Base-by-base conservation (phyloP, 768 basidiomycete genomes). In the Pleurotus tuoliensis region DNA sequence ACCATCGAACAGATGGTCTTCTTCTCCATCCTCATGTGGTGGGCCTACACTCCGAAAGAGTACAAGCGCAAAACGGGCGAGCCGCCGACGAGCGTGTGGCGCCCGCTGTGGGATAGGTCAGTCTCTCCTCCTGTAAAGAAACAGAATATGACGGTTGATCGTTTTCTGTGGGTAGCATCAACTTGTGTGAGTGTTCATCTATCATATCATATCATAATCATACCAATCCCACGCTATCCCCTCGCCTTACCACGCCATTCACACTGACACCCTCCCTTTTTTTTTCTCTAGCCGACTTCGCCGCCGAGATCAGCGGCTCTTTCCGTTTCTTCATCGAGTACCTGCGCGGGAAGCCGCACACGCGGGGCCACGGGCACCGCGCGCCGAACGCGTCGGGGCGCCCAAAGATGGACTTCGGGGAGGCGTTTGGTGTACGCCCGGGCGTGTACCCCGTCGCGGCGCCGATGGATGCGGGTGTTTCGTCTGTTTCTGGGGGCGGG, bases 1-100 rank as follows among this genome's bases (percentile, higher is more conserved):
- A 24, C 24, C 24, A 1, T 24, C 24, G 0, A 39, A 58, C 56
- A 92, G 89, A 94, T 94, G 92, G 84, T 93, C 44, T 73, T 92
- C 66, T 94, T 94, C 67, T 74, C 91, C 3, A 46, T 67, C 0
- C 67, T 88, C 46, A 94, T 94, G 88, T 80, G 81, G 74, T 94
- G 90, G 88, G 88, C 93, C 0, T 96, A 94, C 67, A 79, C 77
- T 5, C 75, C 77, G 59, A 76, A 71, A 0, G 92, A 94, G 62
- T 95, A 94, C 71, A 70, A 64, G n/a, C 66, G 67, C 13, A 59
- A 72, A 24, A 61, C 70, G 18, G 82, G 76, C 15, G 61, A 65
- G 1, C 64, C 64, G 7, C 69, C 77, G 38, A 90, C 86, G 2
- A 76, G 82, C 34, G 76, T 88, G 54, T 82, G 86, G 80, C 75